Evolutionary conservation across 2,329 filamentous ascomycete species (phyloP).

Genomic region (Sphaerulina populicola): DNA sequence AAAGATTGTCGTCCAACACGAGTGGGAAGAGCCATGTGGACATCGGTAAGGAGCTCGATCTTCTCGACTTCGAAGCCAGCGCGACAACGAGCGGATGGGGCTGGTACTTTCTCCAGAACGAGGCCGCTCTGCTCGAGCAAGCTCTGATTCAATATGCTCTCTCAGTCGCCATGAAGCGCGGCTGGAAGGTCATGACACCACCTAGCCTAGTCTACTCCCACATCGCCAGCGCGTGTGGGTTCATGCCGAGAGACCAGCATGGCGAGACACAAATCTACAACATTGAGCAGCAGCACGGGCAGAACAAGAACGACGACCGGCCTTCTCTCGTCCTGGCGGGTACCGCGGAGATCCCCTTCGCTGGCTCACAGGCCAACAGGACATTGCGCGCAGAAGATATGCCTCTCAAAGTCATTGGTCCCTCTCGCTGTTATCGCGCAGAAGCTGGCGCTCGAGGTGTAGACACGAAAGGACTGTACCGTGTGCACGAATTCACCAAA

Average conservation of each 20-base stretch:
- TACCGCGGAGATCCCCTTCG: conserved; percentile 90
- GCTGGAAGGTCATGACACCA: conserved; percentile 74
- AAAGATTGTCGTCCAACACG: neutral
- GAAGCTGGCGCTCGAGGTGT: conserved; percentile 85
- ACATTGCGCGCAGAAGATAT: conserved; percentile 58
- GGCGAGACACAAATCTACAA: conserved; percentile 89
- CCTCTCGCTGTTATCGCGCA: conserved; percentile 88
- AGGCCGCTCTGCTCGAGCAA: conserved; percentile 88
- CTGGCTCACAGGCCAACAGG: conserved; percentile 74
- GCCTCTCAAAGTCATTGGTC: conserved; percentile 71
- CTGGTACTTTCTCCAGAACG: conserved; percentile 93
- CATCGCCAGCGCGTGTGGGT: conserved; percentile 84
- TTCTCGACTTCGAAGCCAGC: conserved; percentile 82
- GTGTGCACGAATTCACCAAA: conserved; percentile 97
- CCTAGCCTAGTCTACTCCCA: conserved; percentile 88
- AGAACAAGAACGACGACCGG: conserved; percentile 49
- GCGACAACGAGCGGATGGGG: conserved; percentile 86
- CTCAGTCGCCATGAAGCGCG: conserved; percentile 58
- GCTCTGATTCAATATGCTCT: conserved; percentile 83
- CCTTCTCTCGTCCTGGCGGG: conserved; percentile 71
- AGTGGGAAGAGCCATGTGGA: conserved; percentile 48
- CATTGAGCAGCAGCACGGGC: conserved; percentile 57
- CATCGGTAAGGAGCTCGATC: conserved; percentile 73
- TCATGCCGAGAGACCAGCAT: conserved; percentile 82
- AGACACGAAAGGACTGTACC: conserved; percentile 88